Evolutionary conservation across 73 alveolate species (phyloP).

Genomic region (Stentor roeselii): DNA sequence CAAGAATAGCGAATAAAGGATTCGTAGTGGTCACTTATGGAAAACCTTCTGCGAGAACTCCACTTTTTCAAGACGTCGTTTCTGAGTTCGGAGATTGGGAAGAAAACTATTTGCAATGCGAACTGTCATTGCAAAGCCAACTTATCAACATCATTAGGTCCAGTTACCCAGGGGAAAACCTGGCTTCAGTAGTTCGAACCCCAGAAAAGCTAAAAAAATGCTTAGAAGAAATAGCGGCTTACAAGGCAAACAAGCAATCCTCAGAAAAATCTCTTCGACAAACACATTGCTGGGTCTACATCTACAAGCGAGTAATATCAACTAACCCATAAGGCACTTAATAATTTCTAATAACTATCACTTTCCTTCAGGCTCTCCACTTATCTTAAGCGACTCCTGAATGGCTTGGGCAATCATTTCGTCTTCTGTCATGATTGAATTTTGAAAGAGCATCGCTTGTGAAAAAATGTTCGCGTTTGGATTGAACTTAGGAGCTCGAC

Average conservation of each 20-base stretch:
- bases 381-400: too few species aligned
- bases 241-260: neutral
- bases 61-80: neutral
- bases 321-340: too few species aligned
- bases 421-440: too few species aligned
- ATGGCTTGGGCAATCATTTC: too few species aligned
- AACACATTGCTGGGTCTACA: conserved; percentile 22
- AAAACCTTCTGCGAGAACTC: neutral
- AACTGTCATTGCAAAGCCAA: neutral
- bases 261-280: neutral
- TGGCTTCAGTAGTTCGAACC: neutral
- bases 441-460: too few species aligned
- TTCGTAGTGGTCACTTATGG: conserved; percentile 2
- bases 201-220: conserved; percentile 11
- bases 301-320: neutral
- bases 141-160: conserved; percentile 12
- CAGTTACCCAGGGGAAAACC: conserved; percentile 10
- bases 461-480: too few species aligned
- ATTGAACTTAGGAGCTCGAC: too few species aligned
- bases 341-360: too few species aligned
- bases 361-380: too few species aligned
- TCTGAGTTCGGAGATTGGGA: conserved; percentile 3
- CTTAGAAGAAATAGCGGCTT: conserved; percentile 2
- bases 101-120: neutral
- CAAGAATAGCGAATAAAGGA: conserved; percentile 16